Base-by-base conservation (phyloP, 2,329 filamentous ascomycete genomes). In the Fusarium metavorans region DNA sequence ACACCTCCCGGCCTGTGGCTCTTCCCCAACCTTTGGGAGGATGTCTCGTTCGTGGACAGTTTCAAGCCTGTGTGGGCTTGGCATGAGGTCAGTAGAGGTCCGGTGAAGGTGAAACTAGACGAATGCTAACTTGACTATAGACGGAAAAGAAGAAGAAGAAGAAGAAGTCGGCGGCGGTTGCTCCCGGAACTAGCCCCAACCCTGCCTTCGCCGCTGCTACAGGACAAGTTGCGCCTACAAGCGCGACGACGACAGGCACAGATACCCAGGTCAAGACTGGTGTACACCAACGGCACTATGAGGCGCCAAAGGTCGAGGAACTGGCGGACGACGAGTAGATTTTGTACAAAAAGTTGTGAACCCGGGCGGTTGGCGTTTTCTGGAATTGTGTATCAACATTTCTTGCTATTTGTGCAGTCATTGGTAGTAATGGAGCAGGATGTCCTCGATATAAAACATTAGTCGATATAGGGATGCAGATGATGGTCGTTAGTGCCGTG, bases 51-150 rank as follows among this genome's bases (percentile, higher is more conserved):
- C 86, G 93, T 99, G 84, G 97, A 99, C 82, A 97, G 94, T 80
- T 99, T 99, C 89, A 93, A 93, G 81, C 97, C 97, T 23, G 85
- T 98, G 7, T 99, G 97, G 96, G 97, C 95, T 70, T 99, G 97
- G 97, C 97, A 99, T 83, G 95, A 98, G 90, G 95, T 97, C 81
- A 83, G 90, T 84, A 58, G 6, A 62, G 66, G 30, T 16, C 13
- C 10, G 5, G 27, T 16, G 54, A 11, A 35, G 16, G 11, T 16
- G 27, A 6, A 43, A 11, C 6, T 14, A 16, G 11, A 23, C 27
- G 32, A 32, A 27, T 37, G 39, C 78, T 83, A 76, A 80, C 66
- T 41, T 39, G 13, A 35, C 1, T 13, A 32, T 57, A 81, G 80
- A 82, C 81, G 23, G 75, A 77, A 62, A 83, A 84, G 77, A 81